phyloP scores from a whole-genome alignment of 108 stramenopile species.

The Nannochloropsis oceanica region DNA sequence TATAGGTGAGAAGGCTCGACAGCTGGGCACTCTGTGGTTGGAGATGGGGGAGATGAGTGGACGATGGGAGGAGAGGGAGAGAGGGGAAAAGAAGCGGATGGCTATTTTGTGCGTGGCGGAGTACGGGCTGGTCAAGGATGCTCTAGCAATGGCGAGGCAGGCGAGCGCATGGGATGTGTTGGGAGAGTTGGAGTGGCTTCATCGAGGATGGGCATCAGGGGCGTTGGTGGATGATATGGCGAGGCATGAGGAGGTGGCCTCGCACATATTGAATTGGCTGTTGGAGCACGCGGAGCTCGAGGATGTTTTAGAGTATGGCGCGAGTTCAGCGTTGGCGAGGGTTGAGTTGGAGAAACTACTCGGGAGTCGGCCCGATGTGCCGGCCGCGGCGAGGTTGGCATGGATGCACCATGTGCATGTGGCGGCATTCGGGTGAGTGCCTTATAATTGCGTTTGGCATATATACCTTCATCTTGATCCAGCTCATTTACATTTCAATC shows the following conservation, averaged over 20 bases:
- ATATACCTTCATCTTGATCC: no score
- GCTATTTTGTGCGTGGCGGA: background rate
- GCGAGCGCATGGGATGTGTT: background rate
- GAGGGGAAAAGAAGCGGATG: background rate
- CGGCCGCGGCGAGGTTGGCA: background rate
- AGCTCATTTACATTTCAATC: no score
- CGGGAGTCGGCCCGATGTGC: background rate
- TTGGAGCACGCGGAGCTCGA: background rate
- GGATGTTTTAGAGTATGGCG: background rate
- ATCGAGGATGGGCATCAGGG: background rate
- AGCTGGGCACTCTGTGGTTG: background rate
- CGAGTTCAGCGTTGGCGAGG: background rate
- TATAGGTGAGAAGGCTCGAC: background rate
- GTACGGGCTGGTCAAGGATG: background rate
- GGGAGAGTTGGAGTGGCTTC: background rate
- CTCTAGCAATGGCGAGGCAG: background rate
- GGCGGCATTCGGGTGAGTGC: background rate
- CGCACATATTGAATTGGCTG: background rate
- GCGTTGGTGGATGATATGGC: background rate
- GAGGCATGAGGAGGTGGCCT: background rate
- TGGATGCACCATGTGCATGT: background rate
- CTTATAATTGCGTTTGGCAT: no score
- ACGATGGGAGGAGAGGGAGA: background rate
- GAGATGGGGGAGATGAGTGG: background rate
- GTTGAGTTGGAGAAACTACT: background rate